Evolutionary conservation across 257 asterid genomes (phyloP), one percentile per base, ranked within the genome.

Genomic region (Salvia hispanica): DNA sequence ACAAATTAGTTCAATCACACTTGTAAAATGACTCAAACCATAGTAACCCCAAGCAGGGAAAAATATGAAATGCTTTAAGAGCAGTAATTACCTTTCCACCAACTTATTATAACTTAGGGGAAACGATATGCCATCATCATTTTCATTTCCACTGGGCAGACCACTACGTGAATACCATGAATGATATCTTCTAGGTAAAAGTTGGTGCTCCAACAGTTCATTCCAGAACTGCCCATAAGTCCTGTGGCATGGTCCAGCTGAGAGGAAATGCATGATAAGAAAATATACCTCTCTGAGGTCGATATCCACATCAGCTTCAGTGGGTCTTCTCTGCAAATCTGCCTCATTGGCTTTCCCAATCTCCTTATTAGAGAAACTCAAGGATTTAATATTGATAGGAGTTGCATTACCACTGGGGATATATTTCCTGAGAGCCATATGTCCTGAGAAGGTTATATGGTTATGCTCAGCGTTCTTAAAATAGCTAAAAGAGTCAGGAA

Each of bases 131-230:
- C 97, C 98, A 80, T 93, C 91, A 76, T 90, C 97, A 72, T 93
- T 83, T 81, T 83, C 96, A 67, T 90, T 87, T 66, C 96, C 94
- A 52, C 94, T 88, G 65, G 52, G 90, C 69, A 52, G 56, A 58
- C 95, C 95, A 66, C 85, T 76, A 60, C 97, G 89, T 45, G 98
- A 93, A 84, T 93, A 84, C 97, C 97, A 93, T 12, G 97, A 89
- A 80, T 93, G 98, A 76, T 88, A 93, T 83, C 98, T 83, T 84
- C 98, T 86, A 34, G 98, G 97, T 71, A 93, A 76, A 77, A 90
- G 98, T 82, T 90, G 96, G 86, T 90, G 87, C 83, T 93, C 98
- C 71, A 86, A 84, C 76, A 93, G 98, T 84, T 93, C 98, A 82
- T 88, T 90, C 98, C 96, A 88, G 65, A 93, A 75, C 80, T 90